These are phyloP conservation scores for Wakefieldia striispora DNA, from an alignment of 768 basidiomycete species.

Conservation along the genomic window DNA sequence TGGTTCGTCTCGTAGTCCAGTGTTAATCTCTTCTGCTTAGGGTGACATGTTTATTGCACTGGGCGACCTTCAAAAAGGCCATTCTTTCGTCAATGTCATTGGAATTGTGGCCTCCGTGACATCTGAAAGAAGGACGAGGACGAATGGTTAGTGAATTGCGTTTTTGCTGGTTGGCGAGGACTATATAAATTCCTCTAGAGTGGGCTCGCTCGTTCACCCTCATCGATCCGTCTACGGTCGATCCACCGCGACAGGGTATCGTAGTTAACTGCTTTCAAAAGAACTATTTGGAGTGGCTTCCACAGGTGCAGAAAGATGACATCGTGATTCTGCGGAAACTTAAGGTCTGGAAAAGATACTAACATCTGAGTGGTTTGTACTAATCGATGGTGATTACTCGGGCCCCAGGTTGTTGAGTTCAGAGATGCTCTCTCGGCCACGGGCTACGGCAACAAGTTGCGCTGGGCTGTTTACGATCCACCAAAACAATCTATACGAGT, in stretches of 20 bases:
- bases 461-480: slow-evolving; percentile 56
- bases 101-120: slow-evolving; percentile 27
- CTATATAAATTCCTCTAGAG: slow-evolving; percentile 36
- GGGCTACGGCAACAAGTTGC: slow-evolving; percentile 46
- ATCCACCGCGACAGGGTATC: slow-evolving; percentile 24
- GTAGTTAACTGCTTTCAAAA: slow-evolving; percentile 53
- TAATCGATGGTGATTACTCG: neutral
- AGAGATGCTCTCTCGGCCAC: slow-evolving; percentile 34
- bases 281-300: slow-evolving; percentile 48
- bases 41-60: slow-evolving; percentile 27
- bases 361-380: neutral
- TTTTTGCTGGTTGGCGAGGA: neutral
- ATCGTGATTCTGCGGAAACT: slow-evolving; percentile 49
- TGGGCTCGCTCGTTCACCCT: slow-evolving; percentile 44
- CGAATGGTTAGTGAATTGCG: slow-evolving; percentile 25
- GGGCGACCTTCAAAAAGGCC: slow-evolving; percentile 8
- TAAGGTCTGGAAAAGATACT: slow-evolving; percentile 38
- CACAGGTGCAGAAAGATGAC: slow-evolving; percentile 46
- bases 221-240: slow-evolving; percentile 49
- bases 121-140: slow-evolving; percentile 15
- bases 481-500: slow-evolving; percentile 36
- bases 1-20: neutral
- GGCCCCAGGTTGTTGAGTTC: slow-evolving; percentile 33
- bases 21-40: slow-evolving; percentile 13
- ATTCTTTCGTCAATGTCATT: slow-evolving; percentile 28